A percentile compares a stretch with the other conserved stretches of the same genome.
phyloP scores from a whole-genome alignment of 306 rosid genomes.

The Citrullus mucosospermus region DNA sequence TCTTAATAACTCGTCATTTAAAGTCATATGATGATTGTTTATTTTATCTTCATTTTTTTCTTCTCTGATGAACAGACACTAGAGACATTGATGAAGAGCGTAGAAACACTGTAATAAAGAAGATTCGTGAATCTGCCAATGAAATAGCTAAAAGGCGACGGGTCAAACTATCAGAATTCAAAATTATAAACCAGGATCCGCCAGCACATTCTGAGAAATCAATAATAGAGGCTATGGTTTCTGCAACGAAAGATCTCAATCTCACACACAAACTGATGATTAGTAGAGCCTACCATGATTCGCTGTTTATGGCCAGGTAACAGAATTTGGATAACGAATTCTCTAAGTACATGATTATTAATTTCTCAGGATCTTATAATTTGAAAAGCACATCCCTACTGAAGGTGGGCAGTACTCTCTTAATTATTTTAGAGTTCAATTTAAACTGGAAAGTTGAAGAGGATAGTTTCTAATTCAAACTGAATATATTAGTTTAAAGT shows the following conservation, averaged over 20 bases:
- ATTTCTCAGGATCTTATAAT: background rate
- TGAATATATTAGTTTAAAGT: background rate
- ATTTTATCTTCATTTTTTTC: background rate
- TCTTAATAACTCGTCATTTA: background rate
- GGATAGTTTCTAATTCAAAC: background rate
- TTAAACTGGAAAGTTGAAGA: background rate
- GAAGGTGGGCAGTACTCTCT: background rate
- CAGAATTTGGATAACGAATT: background rate
- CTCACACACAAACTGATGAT: conserved; percentile 80
- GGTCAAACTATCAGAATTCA: conserved; percentile 66
- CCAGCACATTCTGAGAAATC: conserved; percentile 66
- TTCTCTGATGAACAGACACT: conserved; percentile 39
- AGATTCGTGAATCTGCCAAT: conserved; percentile 56
- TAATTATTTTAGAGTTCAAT: background rate
- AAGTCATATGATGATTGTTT: background rate
- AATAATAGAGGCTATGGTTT: conserved; percentile 57
- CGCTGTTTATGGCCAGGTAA: conserved; percentile 93
- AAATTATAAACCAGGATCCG: conserved; percentile 79
- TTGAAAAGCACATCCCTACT: background rate
- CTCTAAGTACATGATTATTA: background rate
- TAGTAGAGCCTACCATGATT: conserved; percentile 92
- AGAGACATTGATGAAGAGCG: conserved; percentile 84
- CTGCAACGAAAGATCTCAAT: conserved; percentile 60
- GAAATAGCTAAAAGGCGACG: conserved; percentile 46
- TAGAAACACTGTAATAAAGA: conserved; percentile 70